Evolutionary conservation across 306 rosid species (phyloP).

Genomic region (Coriaria nepalensis): DNA sequence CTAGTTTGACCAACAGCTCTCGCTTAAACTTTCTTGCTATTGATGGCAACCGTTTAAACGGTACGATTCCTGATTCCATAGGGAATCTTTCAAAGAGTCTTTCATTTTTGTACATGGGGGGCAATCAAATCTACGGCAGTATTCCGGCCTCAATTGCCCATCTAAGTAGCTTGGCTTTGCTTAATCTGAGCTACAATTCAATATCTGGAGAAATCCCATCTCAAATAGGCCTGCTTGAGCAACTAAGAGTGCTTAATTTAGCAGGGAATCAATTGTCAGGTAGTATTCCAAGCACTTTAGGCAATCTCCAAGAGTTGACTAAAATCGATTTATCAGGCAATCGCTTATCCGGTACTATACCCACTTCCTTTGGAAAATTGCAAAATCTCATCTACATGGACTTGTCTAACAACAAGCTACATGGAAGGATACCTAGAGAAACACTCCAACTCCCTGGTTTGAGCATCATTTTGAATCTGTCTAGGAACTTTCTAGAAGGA

Average conservation of each 20-base stretch:
- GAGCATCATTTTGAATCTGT: conserved; percentile 38
- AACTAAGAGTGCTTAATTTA: conserved; percentile 29
- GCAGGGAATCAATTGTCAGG: conserved; percentile 43
- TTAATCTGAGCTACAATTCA: conserved; percentile 46
- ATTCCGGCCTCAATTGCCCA: conserved; percentile 48
- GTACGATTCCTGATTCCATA: conserved; percentile 48
- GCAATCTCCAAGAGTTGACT: conserved; percentile 36
- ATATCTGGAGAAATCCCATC: conserved; percentile 50
- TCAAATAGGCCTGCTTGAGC: conserved; percentile 36
- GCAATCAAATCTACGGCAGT: conserved; percentile 42
- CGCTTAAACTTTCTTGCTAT: conserved; percentile 35
- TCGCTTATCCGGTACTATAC: conserved; percentile 30
- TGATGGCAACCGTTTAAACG: conserved; percentile 42
- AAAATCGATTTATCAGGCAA: conserved; percentile 46
- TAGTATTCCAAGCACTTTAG: conserved; percentile 42
- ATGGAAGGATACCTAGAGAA: conserved; percentile 43
- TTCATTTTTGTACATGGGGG: conserved; percentile 44
- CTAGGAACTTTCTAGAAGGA: conserved; percentile 44
- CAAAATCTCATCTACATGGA: conserved; percentile 40
- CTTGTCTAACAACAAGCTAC: conserved; percentile 48
- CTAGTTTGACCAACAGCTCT: conserved; percentile 49
- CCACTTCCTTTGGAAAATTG: conserved; percentile 34
- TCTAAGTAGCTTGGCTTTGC: conserved; percentile 39
- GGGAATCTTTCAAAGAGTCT: conserved; percentile 59
- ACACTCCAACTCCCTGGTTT: conserved; percentile 29